Conservation (phyloP, 192 early-diverging fungal genomes). For the Gigaspora rosea region DNA sequence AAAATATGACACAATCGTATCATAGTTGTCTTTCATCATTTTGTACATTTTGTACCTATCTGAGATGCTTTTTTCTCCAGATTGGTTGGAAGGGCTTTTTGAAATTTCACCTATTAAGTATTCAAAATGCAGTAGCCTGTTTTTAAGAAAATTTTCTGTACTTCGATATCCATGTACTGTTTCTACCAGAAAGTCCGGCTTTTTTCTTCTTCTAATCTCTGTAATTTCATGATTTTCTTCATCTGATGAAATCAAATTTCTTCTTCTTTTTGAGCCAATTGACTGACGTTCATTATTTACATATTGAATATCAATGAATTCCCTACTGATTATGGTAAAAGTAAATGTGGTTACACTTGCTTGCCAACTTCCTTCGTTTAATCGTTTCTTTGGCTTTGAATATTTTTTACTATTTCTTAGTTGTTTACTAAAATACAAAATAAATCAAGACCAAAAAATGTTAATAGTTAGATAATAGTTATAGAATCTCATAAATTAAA, state of each 20-base stretch:
- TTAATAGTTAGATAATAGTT: not conserved
- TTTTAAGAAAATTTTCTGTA: not conserved
- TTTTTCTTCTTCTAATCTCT: not conserved
- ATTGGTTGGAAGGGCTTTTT: not conserved
- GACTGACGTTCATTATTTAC: constrained; percentile 1
- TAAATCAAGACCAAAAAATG: not conserved
- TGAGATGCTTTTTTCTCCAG: not conserved
- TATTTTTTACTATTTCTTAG: not conserved
- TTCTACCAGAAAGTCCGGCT: not conserved
- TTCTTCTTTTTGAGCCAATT: constrained; percentile 3
- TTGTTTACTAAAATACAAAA: not conserved
- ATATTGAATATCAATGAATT: not conserved
- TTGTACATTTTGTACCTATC: too few relatives aligned
- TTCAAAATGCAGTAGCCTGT: not conserved
- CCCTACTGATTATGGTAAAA: constrained; percentile 1
- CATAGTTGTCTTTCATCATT: not conserved
- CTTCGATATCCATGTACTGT: not conserved
- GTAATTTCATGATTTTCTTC: not conserved
- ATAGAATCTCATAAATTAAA: not conserved
- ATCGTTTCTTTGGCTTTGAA: not conserved
- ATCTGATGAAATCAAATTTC: not conserved
- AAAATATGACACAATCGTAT: constrained; percentile 3
- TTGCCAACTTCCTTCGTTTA: constrained; percentile 6
- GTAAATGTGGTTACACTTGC: not conserved
- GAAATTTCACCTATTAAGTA: not conserved